These are phyloP conservation scores for Ephemerocybe angulata DNA, from an alignment of 768 basidiomycete species.

Conservation along the genomic window DNA sequence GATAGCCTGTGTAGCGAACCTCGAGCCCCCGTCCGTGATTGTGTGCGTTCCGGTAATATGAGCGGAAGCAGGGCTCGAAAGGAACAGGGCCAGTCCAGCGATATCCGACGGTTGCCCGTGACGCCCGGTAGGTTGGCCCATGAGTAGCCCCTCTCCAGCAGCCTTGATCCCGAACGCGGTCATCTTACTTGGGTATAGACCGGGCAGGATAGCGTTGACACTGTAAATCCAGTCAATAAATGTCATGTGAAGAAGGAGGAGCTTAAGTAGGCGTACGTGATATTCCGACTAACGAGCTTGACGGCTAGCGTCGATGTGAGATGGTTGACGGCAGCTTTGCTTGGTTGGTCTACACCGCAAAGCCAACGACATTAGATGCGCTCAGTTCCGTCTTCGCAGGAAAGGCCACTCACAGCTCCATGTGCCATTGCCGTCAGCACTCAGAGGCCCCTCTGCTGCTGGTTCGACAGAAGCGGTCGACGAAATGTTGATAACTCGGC, in stretches of 20 bases:
- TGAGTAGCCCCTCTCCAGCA: constrained; percentile 47
- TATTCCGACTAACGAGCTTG: constrained; percentile 53
- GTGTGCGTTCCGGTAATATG: constrained; percentile 76
- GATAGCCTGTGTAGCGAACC: constrained; percentile 26
- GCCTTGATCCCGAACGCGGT: constrained; percentile 66
- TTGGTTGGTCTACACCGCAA: constrained; percentile 71
- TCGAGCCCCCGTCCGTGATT: constrained; percentile 64
- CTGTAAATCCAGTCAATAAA: constrained; percentile 29
- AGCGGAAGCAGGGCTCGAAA: constrained; percentile 66
- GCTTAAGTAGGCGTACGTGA: constrained; percentile 53
- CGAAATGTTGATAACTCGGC: constrained; percentile 79
- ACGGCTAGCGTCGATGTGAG: constrained; percentile 69
- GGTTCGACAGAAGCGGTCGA: constrained; percentile 61
- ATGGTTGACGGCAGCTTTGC: constrained; percentile 87
- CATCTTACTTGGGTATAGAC: constrained; percentile 84
- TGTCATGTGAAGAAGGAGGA: not conserved
- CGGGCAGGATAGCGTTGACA: constrained; percentile 82
- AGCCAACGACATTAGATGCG: not conserved
- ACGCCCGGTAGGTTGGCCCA: constrained; percentile 66
- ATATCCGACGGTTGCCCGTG: constrained; percentile 63
- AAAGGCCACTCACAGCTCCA: constrained; percentile 82
- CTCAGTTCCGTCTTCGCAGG: not conserved
- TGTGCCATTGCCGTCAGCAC: constrained; percentile 56
- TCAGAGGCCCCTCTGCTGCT: constrained; percentile 46
- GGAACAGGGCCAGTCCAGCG: constrained; percentile 67